Conservation (phyloP, 441 rosid genomes). For the Euphorbia schlechtendalii region DNA sequence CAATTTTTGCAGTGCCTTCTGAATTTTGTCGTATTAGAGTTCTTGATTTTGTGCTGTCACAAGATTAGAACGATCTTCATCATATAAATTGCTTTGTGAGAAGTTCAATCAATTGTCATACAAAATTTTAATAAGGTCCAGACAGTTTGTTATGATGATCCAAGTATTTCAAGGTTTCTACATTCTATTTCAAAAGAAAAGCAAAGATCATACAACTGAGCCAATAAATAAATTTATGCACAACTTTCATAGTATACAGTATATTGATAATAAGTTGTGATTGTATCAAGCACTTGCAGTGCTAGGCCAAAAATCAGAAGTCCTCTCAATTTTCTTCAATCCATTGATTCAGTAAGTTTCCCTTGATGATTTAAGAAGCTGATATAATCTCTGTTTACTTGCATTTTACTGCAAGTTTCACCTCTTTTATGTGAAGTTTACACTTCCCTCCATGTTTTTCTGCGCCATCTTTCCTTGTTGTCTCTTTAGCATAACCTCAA, state of each 20-base stretch:
- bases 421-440: no score
- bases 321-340: not conserved
- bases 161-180: not conserved
- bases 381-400: not conserved
- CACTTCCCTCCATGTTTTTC: not conserved
- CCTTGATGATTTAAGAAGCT: no score
- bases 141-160: no score
- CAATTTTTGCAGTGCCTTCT: constrained; percentile 7
- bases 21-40: no score
- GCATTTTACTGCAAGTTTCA: not conserved
- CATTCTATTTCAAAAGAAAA: not conserved
- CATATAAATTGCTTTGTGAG: no score
- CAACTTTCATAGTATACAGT: not conserved
- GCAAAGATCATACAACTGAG: not conserved
- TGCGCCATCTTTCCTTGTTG: not conserved
- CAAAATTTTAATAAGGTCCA: no score
- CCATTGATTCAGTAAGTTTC: no score
- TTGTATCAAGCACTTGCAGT: not conserved
- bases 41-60: no score
- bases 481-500: not conserved
- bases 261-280: not conserved
- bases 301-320: not conserved
- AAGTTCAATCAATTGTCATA: no score
- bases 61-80: no score
- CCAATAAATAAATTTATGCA: not conserved